Evolutionary conservation across 805 yeast genomes (phyloP), one percentile per base, ranked within the genome.

Genomic region (Kurtzmaniella cleridarum): DNA sequence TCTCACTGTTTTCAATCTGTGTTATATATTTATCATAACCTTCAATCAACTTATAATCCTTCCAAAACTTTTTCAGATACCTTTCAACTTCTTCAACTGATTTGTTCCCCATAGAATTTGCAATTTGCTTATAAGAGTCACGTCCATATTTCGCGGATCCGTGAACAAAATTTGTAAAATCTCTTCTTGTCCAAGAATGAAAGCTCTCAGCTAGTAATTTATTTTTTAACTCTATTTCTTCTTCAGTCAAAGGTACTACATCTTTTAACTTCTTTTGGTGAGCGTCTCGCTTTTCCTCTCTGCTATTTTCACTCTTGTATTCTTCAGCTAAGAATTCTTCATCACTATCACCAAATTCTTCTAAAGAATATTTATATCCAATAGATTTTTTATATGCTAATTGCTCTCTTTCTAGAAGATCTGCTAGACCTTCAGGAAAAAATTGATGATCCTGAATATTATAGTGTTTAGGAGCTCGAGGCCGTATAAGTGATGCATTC

Each of bases 1-100:
- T 79, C 50, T 83, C 90, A 45, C 88, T 86, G 32, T 76, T 62
- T 50, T 83, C 89, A 44, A 85, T 83, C 44, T 81, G 87, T n/a
- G 75, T 55, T 27, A 84, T 52, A 52, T 84, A 82, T 54, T 81
- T 82, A 41, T 81, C 88, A 58, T 75, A 70, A 0, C 91, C 90
- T 24, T 80, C 86, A 23, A 85, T 74, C 43, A 75, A 76, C 16
- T 57, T 55, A 50, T 73, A 78, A 27, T 78, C 66, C 28, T 62
- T 52, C 93, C 93, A 85, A 48, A 85, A 85, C 2, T 64, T 75
- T 33, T 67, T 62, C 32, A 79, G 69, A 53, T 84, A 85, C 20
- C 59, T 53, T 41, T 69, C 69, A 2, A 85, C 81, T 33, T 84
- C 91, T 15, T 75, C 80, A 0, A 56, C 54, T 0, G 76, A 64